Evolutionary conservation across 441 rosid species (phyloP).

Genomic region (Gossypium trilobum): DNA sequence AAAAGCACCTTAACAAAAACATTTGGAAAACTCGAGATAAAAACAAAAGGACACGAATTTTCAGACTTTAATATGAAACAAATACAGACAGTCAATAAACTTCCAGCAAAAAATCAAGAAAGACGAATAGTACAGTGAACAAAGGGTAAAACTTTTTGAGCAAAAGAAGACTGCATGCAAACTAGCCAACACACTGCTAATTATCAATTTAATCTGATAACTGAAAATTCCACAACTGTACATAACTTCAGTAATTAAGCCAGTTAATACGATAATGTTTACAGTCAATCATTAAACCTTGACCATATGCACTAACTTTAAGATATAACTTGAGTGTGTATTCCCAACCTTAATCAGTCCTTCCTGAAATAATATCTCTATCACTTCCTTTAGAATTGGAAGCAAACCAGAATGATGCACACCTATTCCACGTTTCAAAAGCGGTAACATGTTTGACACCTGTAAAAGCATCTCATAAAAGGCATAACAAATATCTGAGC

Average conservation of each 20-base stretch:
- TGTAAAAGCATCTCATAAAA: slow-evolving; percentile 22
- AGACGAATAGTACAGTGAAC: not conserved
- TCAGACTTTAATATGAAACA: not conserved
- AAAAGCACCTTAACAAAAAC: not conserved
- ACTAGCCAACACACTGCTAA: not conserved
- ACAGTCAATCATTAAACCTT: slow-evolving; percentile 3
- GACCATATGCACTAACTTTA: not conserved
- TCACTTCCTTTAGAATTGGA: slow-evolving; percentile 95
- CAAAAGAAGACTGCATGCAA: not conserved
- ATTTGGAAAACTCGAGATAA: not conserved
- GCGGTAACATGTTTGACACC: slow-evolving; percentile 92
- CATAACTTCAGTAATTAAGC: slow-evolving; percentile 2
- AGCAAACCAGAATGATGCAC: slow-evolving; percentile 99
- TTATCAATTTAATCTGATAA: not conserved
- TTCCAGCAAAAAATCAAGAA: not conserved
- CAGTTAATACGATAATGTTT: not conserved
- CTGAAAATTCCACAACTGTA: not conserved
- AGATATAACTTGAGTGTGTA: slow-evolving; percentile 10
- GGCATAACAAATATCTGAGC: slow-evolving; percentile 11
- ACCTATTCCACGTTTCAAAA: slow-evolving; percentile 92
- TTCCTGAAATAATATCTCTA: slow-evolving; percentile 94
- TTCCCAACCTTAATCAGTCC: slow-evolving; percentile 75
- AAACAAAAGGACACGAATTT: not conserved
- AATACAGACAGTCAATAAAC: not conserved
- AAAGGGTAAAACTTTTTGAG: not conserved